Base-by-base conservation (phyloP, 768 basidiomycete species). In the Lactifluus hygrophoroides region DNA sequence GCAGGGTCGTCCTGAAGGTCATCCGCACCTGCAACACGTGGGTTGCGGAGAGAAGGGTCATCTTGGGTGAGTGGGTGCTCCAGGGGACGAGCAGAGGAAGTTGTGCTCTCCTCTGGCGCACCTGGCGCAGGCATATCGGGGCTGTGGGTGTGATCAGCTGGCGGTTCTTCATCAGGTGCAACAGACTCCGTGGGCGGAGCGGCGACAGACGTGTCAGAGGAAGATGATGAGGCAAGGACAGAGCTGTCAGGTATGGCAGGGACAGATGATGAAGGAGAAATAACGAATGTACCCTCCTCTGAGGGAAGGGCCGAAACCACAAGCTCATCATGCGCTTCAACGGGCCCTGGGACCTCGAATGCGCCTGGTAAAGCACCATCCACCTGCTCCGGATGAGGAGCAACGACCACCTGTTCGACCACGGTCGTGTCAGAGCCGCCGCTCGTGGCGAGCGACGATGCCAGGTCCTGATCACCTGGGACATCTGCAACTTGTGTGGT, bases 111-210 rank as follows among this genome's bases (percentile, higher is more conserved):
- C 17, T 63, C 61, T 34, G 49, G 45, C 17, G 61, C 53, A 54
- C n/a, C 45, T 44, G 60, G 52, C 16, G 50, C 57, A 7, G 51
- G 54, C 28, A 52, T n/a, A 35, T 64, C 64, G 48, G 61, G 64
- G 57, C 64, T 64, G 54, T 51, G 56, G 32, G 57, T n/a, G 51
- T 55, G 48, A 49, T 64, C 62, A 64, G 64, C 54, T 45, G 54
- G 57, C 37, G 56, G 57, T 49, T 63, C 64, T 64, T 56, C 62
- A 57, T 56, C 60, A 35, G 42, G 57, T 13, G 40, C 28, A 27
- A 54, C 56, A 27, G 52, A 57, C 64, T 63, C 61, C 58, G 62
- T 51, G 37, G 61, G 49, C 25, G 61, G 61, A 62, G 57, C 61
- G 40, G 55, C 54, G 57, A 63, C 61, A 40, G 61, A 60, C 2